Evolutionary conservation across 371 early-diverging fungal species (phyloP), one percentile per base, ranked within the genome.

Genomic region (Mucor plumbeus): DNA sequence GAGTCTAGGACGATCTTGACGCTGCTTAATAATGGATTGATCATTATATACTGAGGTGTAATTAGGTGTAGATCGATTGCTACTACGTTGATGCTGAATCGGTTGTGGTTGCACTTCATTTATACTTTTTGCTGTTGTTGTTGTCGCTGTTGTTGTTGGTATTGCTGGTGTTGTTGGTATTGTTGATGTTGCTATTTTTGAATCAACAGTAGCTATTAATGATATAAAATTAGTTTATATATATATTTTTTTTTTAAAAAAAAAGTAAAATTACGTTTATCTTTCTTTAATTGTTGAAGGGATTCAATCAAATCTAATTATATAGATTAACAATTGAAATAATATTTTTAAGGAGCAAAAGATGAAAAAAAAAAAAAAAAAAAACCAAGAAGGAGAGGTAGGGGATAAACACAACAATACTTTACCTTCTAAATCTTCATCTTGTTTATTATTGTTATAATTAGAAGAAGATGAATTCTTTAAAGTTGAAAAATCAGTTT

Each of bases 1-100:
- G 41, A 91, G 82, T 61, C 88, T 86, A 56, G 86, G 84, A 47
- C 76, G 72, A 68, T 76, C 70, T 35, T 74, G 72, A 31, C 80
- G 72, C 59, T 76, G 73, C 14, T 74, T 68, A 14, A 80, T 71
- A 21, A 80, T 73, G 5, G 67, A 60, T 48, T 69, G 69, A 53
- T 80, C 77, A 50, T 77, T 77, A 39, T 73, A 77, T 5, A 74
- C 69, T 5, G 77, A 44, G 5, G 74, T 70, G 38, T 69, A 72
- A 17, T 53, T 44, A 17, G 63, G 55, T 35, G 55, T 55, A 6
- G 55, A 55, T 34, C 55, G 55, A 33, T 55, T 55, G 14, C 34
- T 55, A 34, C 34, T 55, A 14, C 55, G 55, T n/a, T 55, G 55
- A 5, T 55, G 55, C 15, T 31, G 55, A 14, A 55, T 55, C 14